phyloP scores from a whole-genome alignment of 176 grass and related monocot genomes.

The Thinopyrum elongatum region DNA sequence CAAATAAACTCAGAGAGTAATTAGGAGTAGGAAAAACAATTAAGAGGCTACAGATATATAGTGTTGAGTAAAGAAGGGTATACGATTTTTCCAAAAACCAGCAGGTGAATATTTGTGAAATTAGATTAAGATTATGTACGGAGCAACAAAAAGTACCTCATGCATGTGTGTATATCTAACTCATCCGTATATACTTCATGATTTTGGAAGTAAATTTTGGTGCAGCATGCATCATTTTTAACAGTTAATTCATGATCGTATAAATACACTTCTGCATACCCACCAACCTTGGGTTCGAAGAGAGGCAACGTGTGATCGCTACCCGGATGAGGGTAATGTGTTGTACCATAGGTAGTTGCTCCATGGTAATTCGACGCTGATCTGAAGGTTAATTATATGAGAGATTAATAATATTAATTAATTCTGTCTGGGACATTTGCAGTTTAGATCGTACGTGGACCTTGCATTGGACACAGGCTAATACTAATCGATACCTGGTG shows the following conservation, averaged over 20 bases:
- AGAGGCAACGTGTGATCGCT: constrained; percentile 33
- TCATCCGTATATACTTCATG: background rate
- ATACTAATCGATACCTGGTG: constrained; percentile 19
- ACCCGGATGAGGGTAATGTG: constrained; percentile 20
- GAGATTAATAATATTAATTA: background rate
- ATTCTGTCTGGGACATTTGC: background rate
- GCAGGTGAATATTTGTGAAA: background rate
- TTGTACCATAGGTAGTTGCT: constrained; percentile 20
- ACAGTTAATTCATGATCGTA: background rate
- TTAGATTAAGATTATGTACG: background rate
- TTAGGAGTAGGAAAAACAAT: background rate
- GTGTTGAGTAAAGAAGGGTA: background rate
- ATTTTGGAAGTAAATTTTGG: background rate
- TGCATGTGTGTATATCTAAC: background rate
- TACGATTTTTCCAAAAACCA: background rate
- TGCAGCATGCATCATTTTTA: background rate
- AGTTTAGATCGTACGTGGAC: background rate
- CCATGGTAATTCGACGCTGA: constrained; percentile 16
- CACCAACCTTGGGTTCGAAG: constrained; percentile 25
- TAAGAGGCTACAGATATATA: background rate
- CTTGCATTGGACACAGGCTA: background rate
- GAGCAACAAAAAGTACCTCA: background rate
- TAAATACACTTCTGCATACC: background rate
- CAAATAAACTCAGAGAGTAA: background rate
- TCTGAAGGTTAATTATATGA: constrained; percentile 13